A percentile compares a stretch with the other conserved stretches of the same genome.
Evolutionary conservation across 1,284 basidiomycete species (phyloP).

Genomic region (Puccinia sorghi): DNA sequence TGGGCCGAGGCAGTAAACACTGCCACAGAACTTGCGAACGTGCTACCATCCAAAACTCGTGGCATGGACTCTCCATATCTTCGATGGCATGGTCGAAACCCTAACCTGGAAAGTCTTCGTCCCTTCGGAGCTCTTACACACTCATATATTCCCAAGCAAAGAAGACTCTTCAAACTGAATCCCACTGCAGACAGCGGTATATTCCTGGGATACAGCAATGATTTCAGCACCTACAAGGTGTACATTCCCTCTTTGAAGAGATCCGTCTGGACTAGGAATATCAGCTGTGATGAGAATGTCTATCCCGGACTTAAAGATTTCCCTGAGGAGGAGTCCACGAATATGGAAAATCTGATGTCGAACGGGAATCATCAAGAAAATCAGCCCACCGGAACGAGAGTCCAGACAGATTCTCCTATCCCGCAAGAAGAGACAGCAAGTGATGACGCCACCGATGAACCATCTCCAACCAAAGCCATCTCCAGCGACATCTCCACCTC

Average conservation of each 20-base stretch:
- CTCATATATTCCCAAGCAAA: background rate
- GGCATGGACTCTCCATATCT: background rate
- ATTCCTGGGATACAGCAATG: background rate
- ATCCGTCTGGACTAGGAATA: background rate
- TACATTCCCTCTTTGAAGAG: background rate
- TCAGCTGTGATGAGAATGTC: background rate
- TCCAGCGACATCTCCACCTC: too few species aligned
- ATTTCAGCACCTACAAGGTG: background rate
- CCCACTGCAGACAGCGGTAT: background rate
- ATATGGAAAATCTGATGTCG: too few species aligned
- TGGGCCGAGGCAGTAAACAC: conserved; percentile 11
- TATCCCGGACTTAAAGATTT: background rate
- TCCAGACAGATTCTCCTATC: too few species aligned
- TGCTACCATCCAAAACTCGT: background rate
- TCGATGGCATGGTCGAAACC: background rate
- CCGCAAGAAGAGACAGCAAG: too few species aligned
- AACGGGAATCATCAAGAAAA: too few species aligned
- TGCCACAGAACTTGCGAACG: background rate
- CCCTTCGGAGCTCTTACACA: background rate
- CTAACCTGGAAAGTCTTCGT: background rate
- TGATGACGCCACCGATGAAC: too few species aligned
- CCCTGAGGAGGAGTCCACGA: too few species aligned
- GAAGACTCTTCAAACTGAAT: background rate
- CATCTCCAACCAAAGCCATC: too few species aligned
- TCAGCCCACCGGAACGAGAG: too few species aligned